Conservation (phyloP, 176 grass and related monocot genomes). For the Aegilops tauschii region DNA sequence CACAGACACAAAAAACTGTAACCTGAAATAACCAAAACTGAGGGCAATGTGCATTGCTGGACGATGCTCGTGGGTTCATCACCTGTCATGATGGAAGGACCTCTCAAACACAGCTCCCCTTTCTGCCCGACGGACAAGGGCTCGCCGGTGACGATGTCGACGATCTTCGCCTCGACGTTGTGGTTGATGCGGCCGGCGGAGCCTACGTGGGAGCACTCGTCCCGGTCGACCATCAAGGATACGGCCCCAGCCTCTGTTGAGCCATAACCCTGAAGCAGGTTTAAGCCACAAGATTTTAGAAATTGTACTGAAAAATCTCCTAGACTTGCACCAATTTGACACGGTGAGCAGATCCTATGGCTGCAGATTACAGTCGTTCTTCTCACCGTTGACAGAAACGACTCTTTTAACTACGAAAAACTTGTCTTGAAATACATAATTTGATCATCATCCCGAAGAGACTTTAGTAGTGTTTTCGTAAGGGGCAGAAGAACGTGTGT, state of each 20-base stretch:
- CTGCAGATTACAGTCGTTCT: too few species aligned
- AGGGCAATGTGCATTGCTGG: background rate
- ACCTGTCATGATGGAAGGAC: constrained; percentile 68
- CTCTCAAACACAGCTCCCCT: constrained; percentile 59
- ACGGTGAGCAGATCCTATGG: too few species aligned
- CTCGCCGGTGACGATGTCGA: constrained; percentile 29
- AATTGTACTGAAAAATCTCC: background rate
- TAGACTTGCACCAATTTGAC: background rate
- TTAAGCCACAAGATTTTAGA: background rate
- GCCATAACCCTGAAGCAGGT: constrained; percentile 53
- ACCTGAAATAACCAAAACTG: background rate
- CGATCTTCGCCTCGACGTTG: constrained; percentile 53
- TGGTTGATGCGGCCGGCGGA: constrained; percentile 44
- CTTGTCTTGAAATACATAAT: too few species aligned
- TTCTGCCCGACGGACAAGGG: constrained; percentile 39
- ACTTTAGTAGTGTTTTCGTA: too few species aligned
- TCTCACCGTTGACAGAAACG: background rate
- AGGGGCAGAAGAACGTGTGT: too few species aligned
- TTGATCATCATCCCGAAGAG: too few species aligned
- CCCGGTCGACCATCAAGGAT: constrained; percentile 43
- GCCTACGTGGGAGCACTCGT: constrained; percentile 49
- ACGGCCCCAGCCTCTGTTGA: constrained; percentile 58
- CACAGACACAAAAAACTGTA: background rate
- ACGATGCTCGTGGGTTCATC: background rate
- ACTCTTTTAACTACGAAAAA: too few species aligned